Percentiles rank a stretch among this genome's conserved stretches.
Evolutionary conservation across 192 early-diverging fungal genomes (phyloP).

Genomic region (Coemansia sp.): DNA sequence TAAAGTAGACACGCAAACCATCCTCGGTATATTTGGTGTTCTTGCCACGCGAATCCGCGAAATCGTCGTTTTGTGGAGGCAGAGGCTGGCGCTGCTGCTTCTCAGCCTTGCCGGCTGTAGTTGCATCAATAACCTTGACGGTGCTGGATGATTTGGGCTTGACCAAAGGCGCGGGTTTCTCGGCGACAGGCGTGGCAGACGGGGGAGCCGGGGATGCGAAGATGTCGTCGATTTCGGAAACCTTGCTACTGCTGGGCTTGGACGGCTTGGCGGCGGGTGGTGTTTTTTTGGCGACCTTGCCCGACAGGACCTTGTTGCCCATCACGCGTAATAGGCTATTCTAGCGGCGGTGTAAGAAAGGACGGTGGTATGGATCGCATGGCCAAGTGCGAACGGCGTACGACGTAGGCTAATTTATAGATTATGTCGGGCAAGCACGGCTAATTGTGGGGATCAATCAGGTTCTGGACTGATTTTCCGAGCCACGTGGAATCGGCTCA

Average conservation of each 20-base stretch:
- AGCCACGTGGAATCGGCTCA: too few relatives aligned
- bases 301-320: constrained; percentile 12
- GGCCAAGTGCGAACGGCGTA: too few relatives aligned
- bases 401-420: too few relatives aligned
- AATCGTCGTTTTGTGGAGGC: constrained; percentile 21
- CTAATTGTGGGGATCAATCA: too few relatives aligned
- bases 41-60: constrained; percentile 39
- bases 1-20: constrained; percentile 41
- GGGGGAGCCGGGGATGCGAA: constrained; percentile 10
- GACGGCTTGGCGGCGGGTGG: not conserved
- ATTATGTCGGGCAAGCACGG: too few relatives aligned
- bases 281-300: constrained; percentile 13
- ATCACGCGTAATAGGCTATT: not conserved
- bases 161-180: too few relatives aligned
- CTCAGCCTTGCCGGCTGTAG: not conserved
- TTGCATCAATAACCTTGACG: constrained; percentile 36
- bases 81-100: not conserved
- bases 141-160: constrained; percentile 1
- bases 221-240: constrained; percentile 43
- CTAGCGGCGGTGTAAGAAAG: too few relatives aligned
- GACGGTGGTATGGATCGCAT: too few relatives aligned
- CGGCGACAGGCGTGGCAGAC: too few relatives aligned
- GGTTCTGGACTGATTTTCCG: too few relatives aligned
- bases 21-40: constrained; percentile 47
- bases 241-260: constrained; percentile 1